Percentiles rank a stretch among this genome's conserved stretches.
These are phyloP conservation scores for Paecilomyces formosus DNA, from an alignment of 2,329 filamentous ascomycete species.

Conservation along the genomic window DNA sequence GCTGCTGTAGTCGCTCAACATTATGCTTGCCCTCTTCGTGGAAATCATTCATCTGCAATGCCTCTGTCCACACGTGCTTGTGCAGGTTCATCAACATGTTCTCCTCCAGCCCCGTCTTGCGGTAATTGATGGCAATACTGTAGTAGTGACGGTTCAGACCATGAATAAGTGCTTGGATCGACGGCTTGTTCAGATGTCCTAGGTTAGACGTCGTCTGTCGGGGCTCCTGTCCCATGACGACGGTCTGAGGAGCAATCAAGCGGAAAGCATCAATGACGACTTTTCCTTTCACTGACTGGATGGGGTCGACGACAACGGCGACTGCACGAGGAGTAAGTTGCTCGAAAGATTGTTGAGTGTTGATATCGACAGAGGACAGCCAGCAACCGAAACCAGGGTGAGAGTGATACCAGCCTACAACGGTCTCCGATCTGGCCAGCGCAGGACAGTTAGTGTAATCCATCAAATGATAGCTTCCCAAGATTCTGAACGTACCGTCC, in stretches of 20 bases:
- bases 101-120: constrained; percentile 95
- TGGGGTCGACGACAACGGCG: constrained; percentile 95
- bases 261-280: constrained; percentile 99
- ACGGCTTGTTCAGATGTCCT: constrained; percentile 97
- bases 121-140: constrained; percentile 96
- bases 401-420: constrained; percentile 99
- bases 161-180: constrained; percentile 98
- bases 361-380: constrained; percentile 98
- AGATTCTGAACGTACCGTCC: constrained; percentile 59
- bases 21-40: constrained; percentile 74
- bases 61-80: constrained; percentile 99
- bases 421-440: constrained; percentile 71
- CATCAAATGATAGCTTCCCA: background rate
- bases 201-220: constrained; percentile 96
- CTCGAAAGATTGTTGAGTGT: constrained; percentile 99
- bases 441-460: constrained; percentile 5
- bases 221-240: constrained; percentile 97
- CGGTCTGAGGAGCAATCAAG: constrained; percentile 92
- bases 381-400: constrained; percentile 99
- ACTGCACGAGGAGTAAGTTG: constrained; percentile 94
- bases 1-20: constrained; percentile 76
- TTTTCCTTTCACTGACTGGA: constrained; percentile 99
- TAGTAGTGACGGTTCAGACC: constrained; percentile 98
- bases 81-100: constrained; percentile 99
- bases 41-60: constrained; percentile 95